These are phyloP conservation scores for Gossypium trilobum DNA, from an alignment of 441 rosid genomes.

Conservation along the genomic window DNA sequence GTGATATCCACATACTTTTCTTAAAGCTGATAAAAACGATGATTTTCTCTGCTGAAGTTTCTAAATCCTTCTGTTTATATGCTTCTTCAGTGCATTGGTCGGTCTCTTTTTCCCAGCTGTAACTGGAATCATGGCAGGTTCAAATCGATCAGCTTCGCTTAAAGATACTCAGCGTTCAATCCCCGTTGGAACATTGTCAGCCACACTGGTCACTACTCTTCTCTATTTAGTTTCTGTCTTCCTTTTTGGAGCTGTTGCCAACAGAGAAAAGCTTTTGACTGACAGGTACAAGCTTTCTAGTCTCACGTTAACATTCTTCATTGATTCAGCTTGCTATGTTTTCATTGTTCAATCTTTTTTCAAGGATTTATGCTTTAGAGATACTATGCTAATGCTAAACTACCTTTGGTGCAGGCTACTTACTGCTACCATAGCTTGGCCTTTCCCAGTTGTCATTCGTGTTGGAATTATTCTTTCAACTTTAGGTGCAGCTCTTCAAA, in stretches of 20 bases:
- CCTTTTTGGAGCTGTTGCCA: slow-evolving; percentile 82
- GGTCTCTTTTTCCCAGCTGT: slow-evolving; percentile 99
- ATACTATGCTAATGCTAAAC: slow-evolving; percentile 14
- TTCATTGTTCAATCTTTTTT: background rate
- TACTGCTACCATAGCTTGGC: slow-evolving; percentile 98
- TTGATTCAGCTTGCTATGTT: background rate
- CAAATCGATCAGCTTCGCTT: slow-evolving; percentile 90
- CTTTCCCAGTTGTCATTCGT: slow-evolving; percentile 70
- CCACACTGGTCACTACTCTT: slow-evolving; percentile 57
- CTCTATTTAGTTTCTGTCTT: slow-evolving; percentile 69
- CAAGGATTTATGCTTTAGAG: background rate
- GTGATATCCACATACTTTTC: background rate
- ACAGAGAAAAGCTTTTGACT: slow-evolving; percentile 77
- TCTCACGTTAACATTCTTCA: background rate
- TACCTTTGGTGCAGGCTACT: slow-evolving; percentile 59
- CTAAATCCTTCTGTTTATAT: slow-evolving; percentile 17
- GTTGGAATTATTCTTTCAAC: slow-evolving; percentile 95
- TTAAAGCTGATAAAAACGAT: background rate
- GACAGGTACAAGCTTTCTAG: slow-evolving; percentile 53
- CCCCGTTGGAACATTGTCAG: slow-evolving; percentile 90
- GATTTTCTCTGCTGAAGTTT: slow-evolving; percentile 2
- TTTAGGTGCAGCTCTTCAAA: slow-evolving; percentile 98
- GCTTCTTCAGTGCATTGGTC: slow-evolving; percentile 72
- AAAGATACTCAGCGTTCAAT: slow-evolving; percentile 96
- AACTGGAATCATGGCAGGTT: slow-evolving; percentile 99